Evolutionary conservation across 1,284 basidiomycete species (phyloP), one percentile per base, ranked within the genome.

Genomic region (Leccinum pachyderme): DNA sequence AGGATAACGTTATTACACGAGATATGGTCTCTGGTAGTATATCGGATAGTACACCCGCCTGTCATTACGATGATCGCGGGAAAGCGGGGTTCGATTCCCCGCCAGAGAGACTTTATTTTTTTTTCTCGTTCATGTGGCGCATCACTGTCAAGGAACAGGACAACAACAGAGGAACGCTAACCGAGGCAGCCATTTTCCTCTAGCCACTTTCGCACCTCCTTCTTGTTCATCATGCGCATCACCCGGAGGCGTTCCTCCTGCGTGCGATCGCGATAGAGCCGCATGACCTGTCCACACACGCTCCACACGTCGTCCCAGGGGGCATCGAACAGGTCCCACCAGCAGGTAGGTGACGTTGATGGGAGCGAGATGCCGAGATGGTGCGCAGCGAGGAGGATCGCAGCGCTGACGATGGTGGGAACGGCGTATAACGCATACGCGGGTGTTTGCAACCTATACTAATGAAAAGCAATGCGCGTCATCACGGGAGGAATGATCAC

Each of bases 241-340:
- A 82, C 76, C 62, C 76, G 73, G 13, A 66, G 58, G 52, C 58
- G 60, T n/a, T 72, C 70, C 46, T 70, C 71, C 35, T 52, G 54
- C 11, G 67, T 72, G 47, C 81, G 70, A 50, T 75, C 67, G 5
- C 85, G 79, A 68, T 91, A 96, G 5, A 95, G 73, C 43, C 84
- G 77, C 87, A 91, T 89, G 49, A 95, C 81, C 61, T 81, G 79
- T 11, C 91, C 93, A 57, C 86, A 86, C 13, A 92, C 84, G 58
- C 78, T 83, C 85, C 87, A 89, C 41, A 95, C 77, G 63, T 95
- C 93, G 54, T 93, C 90, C 82, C 84, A 90, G 1, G 84, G 78
- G 0, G 89, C 88, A 65, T 96, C 93, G 65, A 96, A 96, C 2
- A 96, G 77, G 50, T 89, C 83, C 86, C 89, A 94, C 93, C 93